A percentile compares a stretch with the other conserved stretches of the same genome.
These are phyloP conservation scores for Xylaria palmicola DNA, from an alignment of 495 filamentous ascomycete genomes.

Conservation along the genomic window DNA sequence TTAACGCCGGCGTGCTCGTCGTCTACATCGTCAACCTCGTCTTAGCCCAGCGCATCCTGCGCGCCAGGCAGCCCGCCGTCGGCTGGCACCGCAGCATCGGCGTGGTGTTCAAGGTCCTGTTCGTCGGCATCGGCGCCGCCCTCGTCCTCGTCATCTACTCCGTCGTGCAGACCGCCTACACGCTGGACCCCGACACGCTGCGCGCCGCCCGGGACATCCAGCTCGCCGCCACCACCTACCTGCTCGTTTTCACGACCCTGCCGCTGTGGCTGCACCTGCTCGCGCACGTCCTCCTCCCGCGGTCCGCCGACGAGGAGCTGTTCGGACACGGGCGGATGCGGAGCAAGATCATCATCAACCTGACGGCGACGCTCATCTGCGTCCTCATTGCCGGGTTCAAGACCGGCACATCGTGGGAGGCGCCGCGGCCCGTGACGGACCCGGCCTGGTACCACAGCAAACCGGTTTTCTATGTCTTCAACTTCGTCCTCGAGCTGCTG, in stretches of 20 bases:
- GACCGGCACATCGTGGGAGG: slow-evolving; percentile 54
- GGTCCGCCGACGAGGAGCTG: slow-evolving; percentile 54
- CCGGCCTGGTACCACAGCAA: slow-evolving; percentile 70
- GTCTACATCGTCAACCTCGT: slow-evolving; percentile 80
- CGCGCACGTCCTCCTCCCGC: slow-evolving; percentile 50
- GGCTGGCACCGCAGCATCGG: slow-evolving; percentile 61
- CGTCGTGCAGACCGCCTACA: slow-evolving; percentile 56
- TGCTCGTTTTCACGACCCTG: slow-evolving; percentile 68
- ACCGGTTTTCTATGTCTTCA: slow-evolving; percentile 76
- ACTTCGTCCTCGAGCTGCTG: slow-evolving; percentile 68
- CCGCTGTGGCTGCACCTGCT: slow-evolving; percentile 65
- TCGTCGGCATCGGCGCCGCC: slow-evolving; percentile 56
- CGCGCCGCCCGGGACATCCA: slow-evolving; percentile 60
- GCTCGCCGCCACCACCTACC: slow-evolving; percentile 64
- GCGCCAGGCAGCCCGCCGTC: slow-evolving; percentile 67
- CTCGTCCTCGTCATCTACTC: slow-evolving; percentile 70
- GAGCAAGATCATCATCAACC: slow-evolving; percentile 61
- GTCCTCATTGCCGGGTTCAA: slow-evolving; percentile 69
- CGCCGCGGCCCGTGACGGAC: slow-evolving; percentile 47
- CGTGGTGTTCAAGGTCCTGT: slow-evolving; percentile 54
- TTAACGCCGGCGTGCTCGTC: slow-evolving; percentile 73
- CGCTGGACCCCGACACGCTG: slow-evolving; percentile 45
- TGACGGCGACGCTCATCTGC: slow-evolving; percentile 52
- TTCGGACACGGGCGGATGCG: slow-evolving; percentile 68
- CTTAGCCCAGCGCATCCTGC: slow-evolving; percentile 74